Evolutionary conservation across 108 stramenopile genomes (phyloP).

Genomic region (Pinguiococcus pyrenoidosus): DNA sequence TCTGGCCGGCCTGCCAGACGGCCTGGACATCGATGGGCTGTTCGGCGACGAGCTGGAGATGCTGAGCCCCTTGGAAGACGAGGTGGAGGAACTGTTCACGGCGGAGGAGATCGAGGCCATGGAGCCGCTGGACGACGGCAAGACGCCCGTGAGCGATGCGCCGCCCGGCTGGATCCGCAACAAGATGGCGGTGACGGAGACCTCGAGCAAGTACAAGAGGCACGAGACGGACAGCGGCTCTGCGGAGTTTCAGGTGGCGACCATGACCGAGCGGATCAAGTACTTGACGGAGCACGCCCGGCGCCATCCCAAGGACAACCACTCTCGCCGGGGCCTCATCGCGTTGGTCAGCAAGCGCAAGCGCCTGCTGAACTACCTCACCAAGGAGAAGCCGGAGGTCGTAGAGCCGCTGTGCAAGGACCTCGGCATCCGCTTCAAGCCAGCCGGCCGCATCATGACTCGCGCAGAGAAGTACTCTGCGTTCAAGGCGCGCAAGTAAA

Average conservation of each 20-base stretch:
- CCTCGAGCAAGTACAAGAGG: constrained; percentile 49
- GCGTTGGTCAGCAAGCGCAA: constrained; percentile 89
- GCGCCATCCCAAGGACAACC: constrained; percentile 80
- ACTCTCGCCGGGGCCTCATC: constrained; percentile 81
- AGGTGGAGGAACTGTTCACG: no score
- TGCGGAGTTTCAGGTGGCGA: constrained; percentile 81
- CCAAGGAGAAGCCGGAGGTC: neutral
- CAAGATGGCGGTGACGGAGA: constrained; percentile 28
- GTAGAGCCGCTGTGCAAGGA: neutral
- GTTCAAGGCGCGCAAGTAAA: neutral
- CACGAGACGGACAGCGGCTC: constrained; percentile 72
- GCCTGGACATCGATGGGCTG: no score
- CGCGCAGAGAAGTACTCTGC: constrained; percentile 1
- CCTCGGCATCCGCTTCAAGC: constrained; percentile 7
- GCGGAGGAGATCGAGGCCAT: no score
- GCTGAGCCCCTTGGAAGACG: no score
- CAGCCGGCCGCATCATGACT: neutral
- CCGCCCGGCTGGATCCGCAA: constrained; percentile 4
- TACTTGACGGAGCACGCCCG: constrained; percentile 82
- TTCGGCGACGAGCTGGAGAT: no score
- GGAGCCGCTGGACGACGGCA: neutral
- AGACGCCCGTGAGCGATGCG: neutral
- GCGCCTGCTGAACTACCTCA: constrained; percentile 65
- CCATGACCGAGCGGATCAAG: constrained; percentile 80
- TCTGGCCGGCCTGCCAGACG: no score